Evolutionary conservation across 2,329 filamentous ascomycete genomes (phyloP).

Genomic region (Huntiella savannae): DNA sequence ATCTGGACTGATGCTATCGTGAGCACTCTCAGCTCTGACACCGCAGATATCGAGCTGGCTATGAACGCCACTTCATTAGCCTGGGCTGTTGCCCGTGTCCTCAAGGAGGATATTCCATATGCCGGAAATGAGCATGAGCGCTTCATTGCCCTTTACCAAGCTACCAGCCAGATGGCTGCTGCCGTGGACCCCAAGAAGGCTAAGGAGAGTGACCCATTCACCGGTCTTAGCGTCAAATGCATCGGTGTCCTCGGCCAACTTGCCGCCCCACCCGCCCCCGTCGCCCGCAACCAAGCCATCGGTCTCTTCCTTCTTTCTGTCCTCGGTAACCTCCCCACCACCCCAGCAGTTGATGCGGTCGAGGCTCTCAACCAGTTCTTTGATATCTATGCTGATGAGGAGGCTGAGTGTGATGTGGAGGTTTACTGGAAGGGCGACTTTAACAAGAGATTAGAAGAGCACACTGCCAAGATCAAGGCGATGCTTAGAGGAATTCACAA

Average conservation of each 20-base stretch:
- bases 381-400: constrained; percentile 47
- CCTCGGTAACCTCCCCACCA: constrained; percentile 30
- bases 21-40: constrained; percentile 39
- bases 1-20: constrained; percentile 40
- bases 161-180: constrained; percentile 21
- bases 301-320: constrained; percentile 42
- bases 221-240: constrained; percentile 44
- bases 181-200: constrained; percentile 13
- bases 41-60: constrained; percentile 41
- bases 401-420: constrained; percentile 34
- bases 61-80: constrained; percentile 44
- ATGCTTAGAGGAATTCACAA: constrained; percentile 44
- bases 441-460: constrained; percentile 36
- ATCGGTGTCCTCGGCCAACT: constrained; percentile 47
- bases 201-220: constrained; percentile 32
- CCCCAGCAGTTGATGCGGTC: constrained; percentile 36
- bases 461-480: constrained; percentile 32
- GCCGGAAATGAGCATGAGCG: constrained; percentile 34
- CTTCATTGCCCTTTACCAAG: constrained; percentile 47
- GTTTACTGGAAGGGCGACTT: constrained; percentile 48
- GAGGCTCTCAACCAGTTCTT: constrained; percentile 49
- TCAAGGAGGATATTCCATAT: constrained; percentile 16
- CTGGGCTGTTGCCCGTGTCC: constrained; percentile 42
- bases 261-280: constrained; percentile 33
- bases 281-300: constrained; percentile 39